phyloP scores from a whole-genome alignment of 2,329 filamentous ascomycete species.

The Penicillium sumatraense region DNA sequence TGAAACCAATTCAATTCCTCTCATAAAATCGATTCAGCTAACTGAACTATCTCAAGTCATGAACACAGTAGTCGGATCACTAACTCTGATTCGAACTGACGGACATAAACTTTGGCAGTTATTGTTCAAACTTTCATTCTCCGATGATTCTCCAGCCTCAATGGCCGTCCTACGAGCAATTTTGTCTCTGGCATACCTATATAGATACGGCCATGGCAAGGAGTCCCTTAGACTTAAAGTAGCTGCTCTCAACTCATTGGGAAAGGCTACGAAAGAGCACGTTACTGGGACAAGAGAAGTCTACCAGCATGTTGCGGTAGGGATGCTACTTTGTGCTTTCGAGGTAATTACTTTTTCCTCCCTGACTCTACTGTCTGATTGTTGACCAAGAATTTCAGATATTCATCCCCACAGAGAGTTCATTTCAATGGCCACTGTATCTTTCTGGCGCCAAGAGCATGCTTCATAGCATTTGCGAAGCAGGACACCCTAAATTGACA shows the following conservation, averaged over 20 bases:
- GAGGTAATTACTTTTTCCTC: conserved; percentile 1
- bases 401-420: conserved; percentile 7
- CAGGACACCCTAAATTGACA: conserved; percentile 5
- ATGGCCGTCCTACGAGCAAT: conserved; percentile 12
- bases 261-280: neutral
- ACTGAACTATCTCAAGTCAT: neutral
- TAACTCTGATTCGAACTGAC: neutral
- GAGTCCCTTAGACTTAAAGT: conserved; percentile 6
- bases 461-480: conserved; percentile 10
- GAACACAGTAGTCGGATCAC: neutral
- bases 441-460: conserved; percentile 11
- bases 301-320: conserved; percentile 9
- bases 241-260: conserved; percentile 3
- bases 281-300: conserved; percentile 5
- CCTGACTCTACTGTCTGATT: too few relatives aligned
- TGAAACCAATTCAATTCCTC: neutral
- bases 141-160: conserved; percentile 9
- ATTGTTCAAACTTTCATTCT: conserved; percentile 13
- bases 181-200: conserved; percentile 3
- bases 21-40: neutral
- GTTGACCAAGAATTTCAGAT: neutral
- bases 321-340: conserved; percentile 8
- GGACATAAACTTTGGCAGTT: conserved; percentile 7
- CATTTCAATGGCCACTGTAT: conserved; percentile 15
- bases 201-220: conserved; percentile 2